Percentiles rank a stretch among this genome's conserved stretches.
Conservation (phyloP, 169 alveolate genomes). For the Cryptosporidium tyzzeri region DNA sequence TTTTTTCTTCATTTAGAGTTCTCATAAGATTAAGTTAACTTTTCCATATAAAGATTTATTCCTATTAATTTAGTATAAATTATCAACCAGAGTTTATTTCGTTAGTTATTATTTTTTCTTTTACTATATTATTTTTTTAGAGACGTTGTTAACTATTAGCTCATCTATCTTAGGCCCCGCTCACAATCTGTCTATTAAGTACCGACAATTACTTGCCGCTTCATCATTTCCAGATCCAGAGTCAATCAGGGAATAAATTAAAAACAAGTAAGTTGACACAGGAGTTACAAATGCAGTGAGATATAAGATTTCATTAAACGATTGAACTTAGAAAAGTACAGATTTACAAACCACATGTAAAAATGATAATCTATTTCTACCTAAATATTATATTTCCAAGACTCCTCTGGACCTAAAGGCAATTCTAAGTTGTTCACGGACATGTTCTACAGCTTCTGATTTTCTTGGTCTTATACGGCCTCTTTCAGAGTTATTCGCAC, state of each 20-base stretch:
- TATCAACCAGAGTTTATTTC: background rate
- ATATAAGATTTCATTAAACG: too few relatives aligned
- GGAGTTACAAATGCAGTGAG: too few relatives aligned
- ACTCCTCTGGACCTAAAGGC: slow-evolving; percentile 63
- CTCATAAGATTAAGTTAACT: slow-evolving; percentile 8
- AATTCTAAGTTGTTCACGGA: slow-evolving; percentile 64
- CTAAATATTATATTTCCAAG: slow-evolving; percentile 19
- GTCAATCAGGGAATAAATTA: background rate
- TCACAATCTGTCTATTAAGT: slow-evolving; percentile 5
- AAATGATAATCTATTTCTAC: background rate
- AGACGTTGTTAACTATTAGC: background rate
- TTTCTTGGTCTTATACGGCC: slow-evolving; percentile 30
- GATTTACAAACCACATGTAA: background rate
- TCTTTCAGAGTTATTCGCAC: slow-evolving; percentile 20
- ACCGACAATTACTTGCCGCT: slow-evolving; percentile 1
- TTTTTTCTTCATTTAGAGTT: slow-evolving; percentile 33
- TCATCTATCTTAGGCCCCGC: slow-evolving; percentile 9
- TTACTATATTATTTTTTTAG: background rate
- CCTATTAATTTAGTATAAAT: background rate
- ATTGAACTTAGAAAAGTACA: too few relatives aligned
- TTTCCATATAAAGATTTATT: background rate
- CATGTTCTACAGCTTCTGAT: slow-evolving; percentile 70
- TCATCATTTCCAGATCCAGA: background rate
- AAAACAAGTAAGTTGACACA: too few relatives aligned
- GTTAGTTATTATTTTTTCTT: background rate